Evolutionary conservation across 1,284 basidiomycete genomes (phyloP).

Genomic region (Termitomyces sp.): DNA sequence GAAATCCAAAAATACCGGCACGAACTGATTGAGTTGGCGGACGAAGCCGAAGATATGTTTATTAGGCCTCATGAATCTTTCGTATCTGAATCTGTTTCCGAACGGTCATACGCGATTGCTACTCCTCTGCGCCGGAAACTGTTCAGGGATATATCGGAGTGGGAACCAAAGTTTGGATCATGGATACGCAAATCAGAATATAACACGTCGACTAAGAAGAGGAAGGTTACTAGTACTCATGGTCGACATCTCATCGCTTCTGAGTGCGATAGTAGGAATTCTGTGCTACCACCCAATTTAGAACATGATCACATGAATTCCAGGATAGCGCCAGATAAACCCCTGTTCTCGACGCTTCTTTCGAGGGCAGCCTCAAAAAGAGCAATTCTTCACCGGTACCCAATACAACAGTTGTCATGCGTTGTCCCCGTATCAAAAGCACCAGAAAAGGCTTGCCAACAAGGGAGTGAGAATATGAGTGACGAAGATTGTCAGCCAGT

Average conservation of each 20-base stretch:
- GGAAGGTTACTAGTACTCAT: slow-evolving; percentile 15
- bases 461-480: not conserved
- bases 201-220: slow-evolving; percentile 19
- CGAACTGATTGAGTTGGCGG: slow-evolving; percentile 41
- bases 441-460: not conserved
- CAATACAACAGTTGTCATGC: slow-evolving; percentile 12
- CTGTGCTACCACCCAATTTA: not conserved
- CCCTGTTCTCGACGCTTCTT: slow-evolving; percentile 38
- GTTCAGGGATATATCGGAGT: slow-evolving; percentile 20
- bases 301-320: not conserved
- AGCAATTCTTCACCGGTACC: slow-evolving; percentile 28
- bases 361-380: slow-evolving; percentile 39
- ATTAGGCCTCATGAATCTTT: slow-evolving; percentile 22
- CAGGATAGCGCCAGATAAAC: slow-evolving; percentile 5
- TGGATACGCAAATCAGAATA: slow-evolving; percentile 19
- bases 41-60: slow-evolving; percentile 43
- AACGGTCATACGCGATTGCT: not conserved
- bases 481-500: slow-evolving; percentile 6
- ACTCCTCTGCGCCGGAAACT: slow-evolving; percentile 1
- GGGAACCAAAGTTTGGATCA: slow-evolving; percentile 21
- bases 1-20: slow-evolving; percentile 30
- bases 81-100: not conserved
- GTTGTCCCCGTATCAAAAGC: not conserved
- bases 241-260: not conserved
- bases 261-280: too few relatives aligned